phyloP scores from a whole-genome alignment of 805 yeast species.

The Lipomyces yamadae region DNA sequence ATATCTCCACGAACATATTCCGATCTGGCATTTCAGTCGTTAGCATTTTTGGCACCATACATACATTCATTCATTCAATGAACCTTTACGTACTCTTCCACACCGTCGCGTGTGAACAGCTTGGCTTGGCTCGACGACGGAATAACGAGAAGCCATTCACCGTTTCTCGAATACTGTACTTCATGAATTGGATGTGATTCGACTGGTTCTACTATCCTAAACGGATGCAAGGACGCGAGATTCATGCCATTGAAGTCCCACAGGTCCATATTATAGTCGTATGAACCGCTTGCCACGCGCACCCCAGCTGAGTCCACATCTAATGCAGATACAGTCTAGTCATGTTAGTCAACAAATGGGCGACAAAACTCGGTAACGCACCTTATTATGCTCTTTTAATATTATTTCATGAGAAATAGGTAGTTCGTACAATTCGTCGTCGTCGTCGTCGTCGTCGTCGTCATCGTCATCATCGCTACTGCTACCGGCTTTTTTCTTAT shows the following conservation, averaged over 20 bases:
- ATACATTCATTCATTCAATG: background rate
- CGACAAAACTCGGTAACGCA: constrained; percentile 29
- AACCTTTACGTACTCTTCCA: constrained; percentile 24
- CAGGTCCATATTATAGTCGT: constrained; percentile 42
- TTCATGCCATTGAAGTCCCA: constrained; percentile 48
- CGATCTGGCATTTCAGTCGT: constrained; percentile 19
- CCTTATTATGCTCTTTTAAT: constrained; percentile 38
- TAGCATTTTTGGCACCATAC: background rate
- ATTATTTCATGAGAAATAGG: constrained; percentile 48
- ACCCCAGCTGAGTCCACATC: constrained; percentile 42
- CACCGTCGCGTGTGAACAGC: constrained; percentile 42
- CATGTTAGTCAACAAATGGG: background rate
- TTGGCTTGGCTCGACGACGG: constrained; percentile 40
- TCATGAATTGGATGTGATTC: constrained; percentile 40
- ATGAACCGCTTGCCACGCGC: constrained; percentile 42
- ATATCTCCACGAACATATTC: constrained; percentile 46
- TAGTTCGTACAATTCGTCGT: constrained; percentile 44
- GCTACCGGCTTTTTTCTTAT: constrained; percentile 12
- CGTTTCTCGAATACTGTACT: constrained; percentile 36
- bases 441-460: constrained; percentile 36
- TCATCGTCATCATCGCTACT: constrained; percentile 35
- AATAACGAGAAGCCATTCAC: constrained; percentile 39
- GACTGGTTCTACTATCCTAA: constrained; percentile 41
- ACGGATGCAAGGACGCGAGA: constrained; percentile 37
- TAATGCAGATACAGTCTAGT: constrained; percentile 36